Evolutionary conservation across 345 rosid genomes (phyloP).

Genomic region (Hibiscus trionum): DNA sequence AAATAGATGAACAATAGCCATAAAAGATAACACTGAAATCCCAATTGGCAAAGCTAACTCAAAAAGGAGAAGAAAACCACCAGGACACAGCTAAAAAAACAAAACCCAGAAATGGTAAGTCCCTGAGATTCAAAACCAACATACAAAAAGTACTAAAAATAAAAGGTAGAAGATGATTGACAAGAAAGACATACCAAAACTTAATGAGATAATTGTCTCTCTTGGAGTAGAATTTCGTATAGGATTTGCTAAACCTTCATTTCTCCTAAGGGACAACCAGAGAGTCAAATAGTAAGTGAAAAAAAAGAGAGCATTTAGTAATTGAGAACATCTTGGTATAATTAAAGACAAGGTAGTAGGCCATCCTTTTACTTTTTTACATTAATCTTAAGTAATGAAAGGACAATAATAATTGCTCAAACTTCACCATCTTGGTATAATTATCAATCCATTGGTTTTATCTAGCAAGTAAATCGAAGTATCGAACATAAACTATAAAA

Average conservation of each 20-base stretch:
- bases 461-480: too few species aligned
- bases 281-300: neutral
- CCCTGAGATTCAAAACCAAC: neutral
- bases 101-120: neutral
- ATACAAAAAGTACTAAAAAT: neutral
- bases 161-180: neutral
- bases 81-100: neutral
- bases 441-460: too few species aligned
- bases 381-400: neutral
- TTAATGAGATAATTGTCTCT: neutral
- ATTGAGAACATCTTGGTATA: neutral
- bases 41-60: neutral
- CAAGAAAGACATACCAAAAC: neutral
- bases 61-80: neutral
- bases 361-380: neutral
- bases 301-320: neutral
- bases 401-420: too few species aligned
- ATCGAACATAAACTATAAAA: too few species aligned
- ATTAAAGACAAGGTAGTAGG: neutral
- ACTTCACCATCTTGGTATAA: too few species aligned
- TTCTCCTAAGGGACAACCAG: neutral
- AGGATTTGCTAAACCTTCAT: neutral
- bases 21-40: neutral
- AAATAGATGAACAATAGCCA: neutral
- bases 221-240: neutral